A percentile compares a stretch with the other conserved stretches of the same genome.
These are phyloP conservation scores for Ceratocystis ficicola DNA, from an alignment of 2,329 filamentous ascomycete species.

Conservation along the genomic window DNA sequence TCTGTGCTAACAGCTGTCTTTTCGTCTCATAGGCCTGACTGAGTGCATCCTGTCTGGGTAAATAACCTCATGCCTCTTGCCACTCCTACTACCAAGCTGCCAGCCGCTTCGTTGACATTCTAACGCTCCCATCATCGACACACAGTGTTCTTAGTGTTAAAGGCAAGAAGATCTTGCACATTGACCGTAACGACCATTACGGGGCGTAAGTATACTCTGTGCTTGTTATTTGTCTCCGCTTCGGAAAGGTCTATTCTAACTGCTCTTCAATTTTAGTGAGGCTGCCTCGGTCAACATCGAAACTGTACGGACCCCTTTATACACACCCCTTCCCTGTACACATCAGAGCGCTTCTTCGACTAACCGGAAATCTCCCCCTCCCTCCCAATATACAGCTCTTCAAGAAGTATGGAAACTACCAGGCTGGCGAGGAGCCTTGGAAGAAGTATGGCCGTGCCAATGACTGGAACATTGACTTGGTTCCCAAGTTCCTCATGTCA, in stretches of 20 bases:
- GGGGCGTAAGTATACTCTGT: conserved; percentile 59
- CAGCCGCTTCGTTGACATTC: conserved; percentile 6
- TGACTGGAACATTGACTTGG: conserved; percentile 99
- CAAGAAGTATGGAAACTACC: conserved; percentile 86
- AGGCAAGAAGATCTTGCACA: conserved; percentile 97
- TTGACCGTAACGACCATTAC: conserved; percentile 97
- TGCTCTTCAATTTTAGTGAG: conserved; percentile 42
- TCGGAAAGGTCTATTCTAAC: conserved; percentile 8
- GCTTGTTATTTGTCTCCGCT: conserved; percentile 19
- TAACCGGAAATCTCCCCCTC: background rate
- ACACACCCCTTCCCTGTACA: conserved; percentile 18
- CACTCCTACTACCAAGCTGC: background rate
- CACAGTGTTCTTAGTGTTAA: conserved; percentile 86
- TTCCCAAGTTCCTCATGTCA: conserved; percentile 97
- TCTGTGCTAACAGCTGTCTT: conserved; percentile 14
- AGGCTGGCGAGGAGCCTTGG: conserved; percentile 77
- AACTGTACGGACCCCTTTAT: conserved; percentile 46
- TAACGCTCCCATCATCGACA: conserved; percentile 12
- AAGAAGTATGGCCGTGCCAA: conserved; percentile 93
- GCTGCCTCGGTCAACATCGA: conserved; percentile 95
- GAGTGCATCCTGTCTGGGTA: conserved; percentile 99
- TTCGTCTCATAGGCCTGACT: conserved; percentile 59
- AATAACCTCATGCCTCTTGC: conserved; percentile 25
- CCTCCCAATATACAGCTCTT: conserved; percentile 53
- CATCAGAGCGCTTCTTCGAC: background rate